A percentile compares a stretch with the other conserved stretches of the same genome.
Conservation (phyloP, 352 stramenopile genomes). For the Globisporangium apiculatum region DNA sequence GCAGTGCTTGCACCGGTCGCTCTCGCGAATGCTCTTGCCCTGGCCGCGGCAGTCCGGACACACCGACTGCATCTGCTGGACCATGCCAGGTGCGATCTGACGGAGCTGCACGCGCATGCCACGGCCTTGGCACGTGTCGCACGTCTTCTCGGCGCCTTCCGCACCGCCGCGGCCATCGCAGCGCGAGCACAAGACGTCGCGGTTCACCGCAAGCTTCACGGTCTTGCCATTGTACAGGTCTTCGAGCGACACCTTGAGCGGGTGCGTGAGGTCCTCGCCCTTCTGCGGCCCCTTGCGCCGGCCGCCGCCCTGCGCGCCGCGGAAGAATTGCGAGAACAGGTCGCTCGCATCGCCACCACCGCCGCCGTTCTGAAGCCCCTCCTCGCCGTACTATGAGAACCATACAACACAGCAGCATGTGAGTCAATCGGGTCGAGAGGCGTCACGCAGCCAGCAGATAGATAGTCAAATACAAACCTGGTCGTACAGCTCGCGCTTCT, state of each 20-base stretch:
- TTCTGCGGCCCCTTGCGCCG: slow-evolving; percentile 87
- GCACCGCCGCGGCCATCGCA: slow-evolving; percentile 90
- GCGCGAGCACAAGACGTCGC: slow-evolving; percentile 87
- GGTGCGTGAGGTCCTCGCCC: slow-evolving; percentile 93
- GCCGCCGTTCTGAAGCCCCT: slow-evolving; percentile 93
- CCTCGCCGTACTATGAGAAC: slow-evolving; percentile 93
- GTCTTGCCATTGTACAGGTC: slow-evolving; percentile 99
- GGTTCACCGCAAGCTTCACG: slow-evolving; percentile 95
- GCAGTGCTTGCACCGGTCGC: slow-evolving; percentile 89
- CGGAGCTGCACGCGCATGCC: slow-evolving; percentile 93
- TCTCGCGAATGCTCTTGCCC: slow-evolving; percentile 93
- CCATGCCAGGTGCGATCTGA: slow-evolving; percentile 97
- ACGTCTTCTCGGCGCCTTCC: slow-evolving; percentile 90
- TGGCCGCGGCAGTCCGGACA: slow-evolving; percentile 93
- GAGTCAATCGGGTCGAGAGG: neutral
- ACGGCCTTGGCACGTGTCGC: slow-evolving; percentile 92
- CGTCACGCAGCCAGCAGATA: neutral
- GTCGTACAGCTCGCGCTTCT: slow-evolving; percentile 87
- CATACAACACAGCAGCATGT: slow-evolving; percentile 27
- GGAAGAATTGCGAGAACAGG: slow-evolving; percentile 98
- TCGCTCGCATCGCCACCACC: slow-evolving; percentile 74
- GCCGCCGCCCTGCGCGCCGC: slow-evolving; percentile 53
- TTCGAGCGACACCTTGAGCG: slow-evolving; percentile 96
- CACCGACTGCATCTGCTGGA: slow-evolving; percentile 95
- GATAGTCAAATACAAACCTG: slow-evolving; percentile 25